Percentiles rank a stretch among this genome's conserved stretches.
Evolutionary conservation across 768 basidiomycete genomes (phyloP).

Genomic region (Serendipita sp.): DNA sequence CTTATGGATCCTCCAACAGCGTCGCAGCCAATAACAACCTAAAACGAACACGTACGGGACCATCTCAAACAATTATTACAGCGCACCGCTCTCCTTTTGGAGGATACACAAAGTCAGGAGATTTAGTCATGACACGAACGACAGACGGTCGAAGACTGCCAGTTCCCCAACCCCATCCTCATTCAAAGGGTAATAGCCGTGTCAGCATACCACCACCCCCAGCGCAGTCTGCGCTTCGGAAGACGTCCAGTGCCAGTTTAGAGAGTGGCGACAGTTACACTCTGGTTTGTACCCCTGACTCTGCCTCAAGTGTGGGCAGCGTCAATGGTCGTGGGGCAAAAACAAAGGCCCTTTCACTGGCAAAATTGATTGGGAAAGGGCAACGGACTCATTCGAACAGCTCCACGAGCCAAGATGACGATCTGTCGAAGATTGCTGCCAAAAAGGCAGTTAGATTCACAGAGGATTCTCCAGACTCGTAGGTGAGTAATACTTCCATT

Average conservation of each 20-base stretch:
- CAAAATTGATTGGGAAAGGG: not conserved
- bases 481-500: not conserved
- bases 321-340: not conserved
- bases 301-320: not conserved
- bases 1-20: not conserved
- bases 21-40: too few species aligned
- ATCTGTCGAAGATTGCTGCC: not conserved
- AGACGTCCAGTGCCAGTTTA: not conserved
- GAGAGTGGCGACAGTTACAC: slow-evolving; percentile 1
- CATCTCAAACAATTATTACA: not conserved
- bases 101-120: not conserved
- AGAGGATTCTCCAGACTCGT: not conserved
- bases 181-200: not conserved
- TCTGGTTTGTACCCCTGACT: not conserved
- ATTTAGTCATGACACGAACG: not conserved
- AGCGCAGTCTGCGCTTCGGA: not conserved
- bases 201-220: not conserved
- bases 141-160: not conserved
- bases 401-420: not conserved
- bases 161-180: not conserved
- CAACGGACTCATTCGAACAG: not conserved
- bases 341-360: not conserved
- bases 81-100: slow-evolving; percentile 2
- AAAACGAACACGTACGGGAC: not conserved
- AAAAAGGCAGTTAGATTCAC: slow-evolving; percentile 1